Percentiles rank a stretch among this genome's conserved stretches.
Evolutionary conservation across 441 rosid genomes (phyloP).

Genomic region (Gossypium davidsonii): DNA sequence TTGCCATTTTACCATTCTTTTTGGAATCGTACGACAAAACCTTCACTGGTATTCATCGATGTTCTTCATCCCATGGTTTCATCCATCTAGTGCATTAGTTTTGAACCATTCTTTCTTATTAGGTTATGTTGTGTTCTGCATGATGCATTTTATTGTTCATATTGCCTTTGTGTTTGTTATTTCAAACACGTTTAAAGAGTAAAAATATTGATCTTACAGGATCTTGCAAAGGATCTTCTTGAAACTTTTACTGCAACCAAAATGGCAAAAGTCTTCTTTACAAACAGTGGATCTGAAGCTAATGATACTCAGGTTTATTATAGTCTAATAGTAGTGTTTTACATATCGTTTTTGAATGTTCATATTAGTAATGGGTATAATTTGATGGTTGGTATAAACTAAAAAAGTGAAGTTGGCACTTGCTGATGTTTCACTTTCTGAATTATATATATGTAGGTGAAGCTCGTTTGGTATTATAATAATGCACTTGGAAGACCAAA

Average conservation of each 20-base stretch:
- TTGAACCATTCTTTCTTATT: not conserved
- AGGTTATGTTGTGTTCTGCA: not conserved
- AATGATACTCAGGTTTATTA: conserved; percentile 79
- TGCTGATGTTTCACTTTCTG: conserved; percentile 1
- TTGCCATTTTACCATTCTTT: conserved; percentile 96
- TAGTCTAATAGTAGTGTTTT: not conserved
- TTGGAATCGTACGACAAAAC: conserved; percentile 95
- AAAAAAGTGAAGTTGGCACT: not conserved
- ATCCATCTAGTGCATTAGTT: conserved; percentile 8
- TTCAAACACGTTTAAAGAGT: not conserved
- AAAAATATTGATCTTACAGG: conserved; percentile 35
- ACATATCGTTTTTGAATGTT: not conserved
- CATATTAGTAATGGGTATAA: not conserved
- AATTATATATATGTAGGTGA: conserved; percentile 40
- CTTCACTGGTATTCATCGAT: conserved; percentile 59
- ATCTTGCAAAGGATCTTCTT: conserved; percentile 85
- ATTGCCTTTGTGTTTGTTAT: conserved; percentile 8
- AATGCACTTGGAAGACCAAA: conserved; percentile 72
- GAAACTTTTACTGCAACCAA: conserved; percentile 75
- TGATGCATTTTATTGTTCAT: not conserved
- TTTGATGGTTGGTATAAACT: not conserved
- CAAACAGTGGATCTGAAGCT: conserved; percentile 96
- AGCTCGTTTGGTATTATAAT: conserved; percentile 72
- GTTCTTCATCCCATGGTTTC: conserved; percentile 1
- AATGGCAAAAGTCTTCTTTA: conserved; percentile 88